Evolutionary conservation across 2,329 filamentous ascomycete species (phyloP).

Genomic region (Aspergillus sergii): DNA sequence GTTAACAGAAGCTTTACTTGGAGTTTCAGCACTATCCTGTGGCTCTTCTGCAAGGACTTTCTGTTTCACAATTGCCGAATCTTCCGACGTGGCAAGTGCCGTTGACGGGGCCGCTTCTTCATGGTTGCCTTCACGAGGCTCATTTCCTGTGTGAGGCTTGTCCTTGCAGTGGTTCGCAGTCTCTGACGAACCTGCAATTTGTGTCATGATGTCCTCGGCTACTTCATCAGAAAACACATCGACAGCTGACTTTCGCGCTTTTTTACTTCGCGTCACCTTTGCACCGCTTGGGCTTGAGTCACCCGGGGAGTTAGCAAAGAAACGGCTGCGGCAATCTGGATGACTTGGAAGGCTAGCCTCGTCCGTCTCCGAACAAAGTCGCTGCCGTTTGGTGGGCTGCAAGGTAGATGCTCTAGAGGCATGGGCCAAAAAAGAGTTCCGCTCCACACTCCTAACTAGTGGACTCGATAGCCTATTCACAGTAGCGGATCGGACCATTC

Average conservation of each 20-base stretch:
- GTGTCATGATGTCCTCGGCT: conserved; percentile 53
- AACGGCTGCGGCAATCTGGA: conserved; percentile 47
- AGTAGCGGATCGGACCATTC: conserved; percentile 36
- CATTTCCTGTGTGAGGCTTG: background rate
- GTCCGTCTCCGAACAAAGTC: conserved; percentile 53
- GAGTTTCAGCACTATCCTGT: background rate
- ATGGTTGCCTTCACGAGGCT: background rate
- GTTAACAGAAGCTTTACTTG: conserved; percentile 13
- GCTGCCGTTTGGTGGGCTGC: conserved; percentile 53
- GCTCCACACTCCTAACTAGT: conserved; percentile 43
- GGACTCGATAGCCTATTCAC: conserved; percentile 44
- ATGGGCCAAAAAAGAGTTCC: conserved; percentile 43
- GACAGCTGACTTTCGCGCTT: conserved; percentile 47
- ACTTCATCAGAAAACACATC: conserved; percentile 58
- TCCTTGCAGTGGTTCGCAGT: background rate
- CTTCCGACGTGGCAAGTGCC: background rate
- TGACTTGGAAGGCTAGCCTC: conserved; percentile 37
- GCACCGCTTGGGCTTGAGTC: conserved; percentile 44
- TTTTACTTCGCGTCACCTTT: conserved; percentile 41
- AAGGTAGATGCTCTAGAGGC: conserved; percentile 44
- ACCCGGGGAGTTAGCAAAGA: conserved; percentile 43
- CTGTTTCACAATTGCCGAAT: background rate
- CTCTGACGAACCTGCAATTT: conserved; percentile 41
- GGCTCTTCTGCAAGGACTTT: background rate
- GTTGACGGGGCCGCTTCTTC: background rate